Base-by-base conservation (phyloP, 805 yeast species). In the Barnettozyma wickerhamii region DNA sequence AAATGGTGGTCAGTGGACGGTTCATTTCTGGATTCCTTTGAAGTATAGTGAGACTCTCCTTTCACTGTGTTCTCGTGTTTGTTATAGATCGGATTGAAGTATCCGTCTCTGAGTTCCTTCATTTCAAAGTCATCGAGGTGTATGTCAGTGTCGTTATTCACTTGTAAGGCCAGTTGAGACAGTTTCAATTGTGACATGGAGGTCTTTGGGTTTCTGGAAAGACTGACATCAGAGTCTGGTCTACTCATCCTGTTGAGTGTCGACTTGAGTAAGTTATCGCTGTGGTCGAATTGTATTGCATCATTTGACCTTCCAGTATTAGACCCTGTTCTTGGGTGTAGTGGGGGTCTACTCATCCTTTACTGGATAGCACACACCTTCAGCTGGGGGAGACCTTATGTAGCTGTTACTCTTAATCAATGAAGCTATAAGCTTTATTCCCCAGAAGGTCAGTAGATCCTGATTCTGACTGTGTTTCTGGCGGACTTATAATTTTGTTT, bases 71-170 rank as follows among this genome's bases (percentile, higher is more conserved):
- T 23, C 5, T 40, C 35, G 23, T 62, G 62, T 19, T 63, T 63
- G 6, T 62, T 54, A 43, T 61, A 73, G 1, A 63, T 56, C 2
- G 77, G 69, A 48, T 73, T 77, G 44, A 73, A 73, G 49, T 66
- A 72, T 9, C 76, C 76, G 37, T 68, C 69, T 48, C 78, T 59
- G 19, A 68, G 48, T 47, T 73, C 79, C 39, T 69, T 71, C n/a
- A 71, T 38, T 1, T 56, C 64, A 26, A 68, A 46, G n/a, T 59
- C 51, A 17, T 64, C 62, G 42, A 65, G 51, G 5, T 52, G 47
- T 7, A 55, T 51, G 2, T 52, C 53, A 6, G 37, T 23, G 1
- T 30, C 26, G 6, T 30, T 27, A 9, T 49, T 45, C 2, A n/a
- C n/a, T n/a, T 35, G 33, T 19, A 31, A 14, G 3, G 57, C 53